phyloP scores from a whole-genome alignment of 1,284 basidiomycete genomes.

The Ganoderma sinense region DNA sequence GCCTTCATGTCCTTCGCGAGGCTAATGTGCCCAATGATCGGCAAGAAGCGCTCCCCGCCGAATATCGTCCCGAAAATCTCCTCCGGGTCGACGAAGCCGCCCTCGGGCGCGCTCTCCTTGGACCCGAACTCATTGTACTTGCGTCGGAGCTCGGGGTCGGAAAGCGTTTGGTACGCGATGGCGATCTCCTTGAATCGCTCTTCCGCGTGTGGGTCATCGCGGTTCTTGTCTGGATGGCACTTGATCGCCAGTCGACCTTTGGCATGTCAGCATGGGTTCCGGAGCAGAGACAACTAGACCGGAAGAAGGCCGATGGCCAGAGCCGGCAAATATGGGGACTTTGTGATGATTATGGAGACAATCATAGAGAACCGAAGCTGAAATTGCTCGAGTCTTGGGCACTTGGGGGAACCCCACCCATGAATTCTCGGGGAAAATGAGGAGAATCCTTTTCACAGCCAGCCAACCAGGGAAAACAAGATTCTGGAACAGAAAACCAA shows the following conservation, averaged over 20 bases:
- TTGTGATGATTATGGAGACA: too few relatives aligned
- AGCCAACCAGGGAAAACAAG: too few relatives aligned
- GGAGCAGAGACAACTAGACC: not conserved
- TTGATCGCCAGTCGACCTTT: slow-evolving; percentile 92
- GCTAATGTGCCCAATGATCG: slow-evolving; percentile 86
- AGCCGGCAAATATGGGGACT: too few relatives aligned
- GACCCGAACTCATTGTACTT: slow-evolving; percentile 96
- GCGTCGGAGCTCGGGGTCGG: slow-evolving; percentile 83
- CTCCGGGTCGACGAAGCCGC: slow-evolving; percentile 78
- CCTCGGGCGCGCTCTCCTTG: slow-evolving; percentile 82
- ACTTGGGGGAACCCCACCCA: too few relatives aligned
- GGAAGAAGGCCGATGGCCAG: not conserved
- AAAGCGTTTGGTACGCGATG: slow-evolving; percentile 90
- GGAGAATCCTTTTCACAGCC: too few relatives aligned
- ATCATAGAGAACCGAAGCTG: too few relatives aligned
- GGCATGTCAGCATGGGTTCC: not conserved
- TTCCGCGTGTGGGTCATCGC: slow-evolving; percentile 90
- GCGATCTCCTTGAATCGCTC: slow-evolving; percentile 91
- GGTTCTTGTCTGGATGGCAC: slow-evolving; percentile 92
- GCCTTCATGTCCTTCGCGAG: slow-evolving; percentile 97
- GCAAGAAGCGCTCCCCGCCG: slow-evolving; percentile 84
- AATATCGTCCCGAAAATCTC: slow-evolving; percentile 96
- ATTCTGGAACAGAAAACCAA: too few relatives aligned
- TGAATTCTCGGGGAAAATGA: too few relatives aligned
- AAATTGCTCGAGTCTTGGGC: too few relatives aligned